Percentiles rank a stretch among this genome's conserved stretches.
Evolutionary conservation across 2,329 filamentous ascomycete species (phyloP).

Genomic region (Curvularia hawaiiensis): DNA sequence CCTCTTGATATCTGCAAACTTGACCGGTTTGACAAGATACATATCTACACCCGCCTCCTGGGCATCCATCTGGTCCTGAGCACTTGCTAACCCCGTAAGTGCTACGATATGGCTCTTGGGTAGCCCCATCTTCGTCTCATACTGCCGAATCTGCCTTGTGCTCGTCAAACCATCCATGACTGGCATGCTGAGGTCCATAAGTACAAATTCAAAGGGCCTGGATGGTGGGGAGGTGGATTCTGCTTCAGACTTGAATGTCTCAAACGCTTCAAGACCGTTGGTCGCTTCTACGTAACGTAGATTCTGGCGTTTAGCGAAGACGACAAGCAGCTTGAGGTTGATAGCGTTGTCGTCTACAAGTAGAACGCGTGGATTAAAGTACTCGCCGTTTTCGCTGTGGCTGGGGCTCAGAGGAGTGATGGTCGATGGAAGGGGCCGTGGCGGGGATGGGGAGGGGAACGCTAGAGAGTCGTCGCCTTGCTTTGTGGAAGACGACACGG

Average conservation of each 20-base stretch:
- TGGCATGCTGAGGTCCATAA: slow-evolving; percentile 47
- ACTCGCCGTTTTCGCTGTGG: slow-evolving; percentile 24
- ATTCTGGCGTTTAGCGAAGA: slow-evolving; percentile 48
- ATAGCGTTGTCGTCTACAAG: slow-evolving; percentile 45
- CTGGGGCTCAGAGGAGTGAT: slow-evolving; percentile 25
- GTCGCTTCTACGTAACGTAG: slow-evolving; percentile 35
- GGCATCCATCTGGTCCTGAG: slow-evolving; percentile 42
- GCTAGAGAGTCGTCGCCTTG: neutral
- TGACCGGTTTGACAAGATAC: slow-evolving; percentile 48
- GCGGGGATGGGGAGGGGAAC: slow-evolving; percentile 19
- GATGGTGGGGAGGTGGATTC: slow-evolving; percentile 18
- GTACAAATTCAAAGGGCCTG: slow-evolving; percentile 37
- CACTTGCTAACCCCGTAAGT: slow-evolving; percentile 46
- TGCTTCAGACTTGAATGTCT: slow-evolving; percentile 31
- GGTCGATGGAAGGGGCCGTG: slow-evolving; percentile 22
- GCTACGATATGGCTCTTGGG: slow-evolving; percentile 39
- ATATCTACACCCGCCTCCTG: slow-evolving; percentile 45
- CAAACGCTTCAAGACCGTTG: slow-evolving; percentile 42
- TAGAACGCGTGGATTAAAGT: slow-evolving; percentile 39
- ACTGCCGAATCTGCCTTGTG: slow-evolving; percentile 36
- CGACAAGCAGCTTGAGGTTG: slow-evolving; percentile 46
- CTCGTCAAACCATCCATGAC: slow-evolving; percentile 49
- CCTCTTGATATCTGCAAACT: slow-evolving; percentile 41
- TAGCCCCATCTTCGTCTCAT: slow-evolving; percentile 32
- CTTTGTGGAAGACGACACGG: slow-evolving; percentile 9